A percentile compares a stretch with the other conserved stretches of the same genome.
Evolutionary conservation across 331 rosid genomes (phyloP).

Genomic region (Erythrophleum ivorense): DNA sequence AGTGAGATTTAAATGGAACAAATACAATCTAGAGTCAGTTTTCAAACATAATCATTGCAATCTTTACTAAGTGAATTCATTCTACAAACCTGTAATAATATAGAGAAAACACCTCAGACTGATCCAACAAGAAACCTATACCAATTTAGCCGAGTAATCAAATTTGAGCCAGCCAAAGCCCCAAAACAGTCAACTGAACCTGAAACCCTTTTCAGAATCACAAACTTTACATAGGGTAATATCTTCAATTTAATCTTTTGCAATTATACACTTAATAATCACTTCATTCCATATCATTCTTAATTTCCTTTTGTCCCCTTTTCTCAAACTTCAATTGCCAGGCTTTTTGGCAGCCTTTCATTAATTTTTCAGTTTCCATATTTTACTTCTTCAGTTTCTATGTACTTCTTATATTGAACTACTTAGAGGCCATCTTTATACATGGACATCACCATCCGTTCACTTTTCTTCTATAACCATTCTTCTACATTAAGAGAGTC

Average conservation of each 20-base stretch:
- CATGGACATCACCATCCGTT: not conserved
- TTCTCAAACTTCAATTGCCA: not conserved
- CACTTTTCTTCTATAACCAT: not conserved
- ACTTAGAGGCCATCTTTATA: not conserved
- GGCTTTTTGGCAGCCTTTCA: not conserved
- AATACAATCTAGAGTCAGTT: not conserved
- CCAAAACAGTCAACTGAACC: not conserved
- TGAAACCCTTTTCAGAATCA: not conserved
- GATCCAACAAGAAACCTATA: not conserved
- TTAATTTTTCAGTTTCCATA: not conserved
- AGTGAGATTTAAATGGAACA: not conserved
- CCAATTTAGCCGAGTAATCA: not conserved
- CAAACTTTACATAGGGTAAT: not conserved
- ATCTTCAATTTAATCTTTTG: too few species aligned
- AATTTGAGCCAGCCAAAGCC: not conserved
- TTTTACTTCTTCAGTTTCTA: not conserved
- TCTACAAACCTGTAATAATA: not conserved
- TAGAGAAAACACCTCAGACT: not conserved
- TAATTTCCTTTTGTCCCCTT: not conserved
- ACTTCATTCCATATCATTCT: conserved; percentile 1
- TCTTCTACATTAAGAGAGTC: not conserved
- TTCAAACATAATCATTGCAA: conserved; percentile 20
- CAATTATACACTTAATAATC: not conserved
- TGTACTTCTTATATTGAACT: conserved; percentile 2
- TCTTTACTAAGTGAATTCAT: not conserved